Evolutionary conservation across 441 rosid genomes (phyloP), one percentile per base, ranked within the genome.

Genomic region (Erysimum pusillum): DNA sequence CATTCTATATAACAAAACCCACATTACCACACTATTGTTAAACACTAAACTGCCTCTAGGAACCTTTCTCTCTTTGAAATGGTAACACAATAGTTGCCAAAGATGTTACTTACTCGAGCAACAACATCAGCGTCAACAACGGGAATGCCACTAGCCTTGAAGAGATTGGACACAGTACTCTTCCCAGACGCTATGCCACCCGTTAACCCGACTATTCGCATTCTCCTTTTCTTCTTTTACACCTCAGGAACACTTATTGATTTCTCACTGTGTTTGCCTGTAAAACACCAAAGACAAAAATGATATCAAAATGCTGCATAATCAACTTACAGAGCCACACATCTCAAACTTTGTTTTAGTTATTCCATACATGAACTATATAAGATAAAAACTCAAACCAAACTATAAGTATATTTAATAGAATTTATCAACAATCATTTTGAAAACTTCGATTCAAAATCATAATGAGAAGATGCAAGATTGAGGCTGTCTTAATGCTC

Each of bases 151-250:
- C 53, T 85, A 74, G 89, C 84, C 73, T 89, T 90, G 88, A 92
- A 92, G 76, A 90, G 91, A 68, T 87, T 87, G 28, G 97, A 90
- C 44, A 91, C 92, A 0, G 96, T 91, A 67, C 98, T 93, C 87
- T 95, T 93, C 59, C 99, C 98, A 0, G 96, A 90, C 0, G 94
- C 85, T 54, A 95, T 92, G 68, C 97, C 99, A 61, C 99, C 99
- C 0, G 96, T 95, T 71, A 95, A 73, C 14, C 98, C 96, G 0
- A 91, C 97, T 38, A 92, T 75, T 80, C 98, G 86, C 97, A 90
- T 94, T 32, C 56, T 70, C n/a, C 1, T 25, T 6, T 6, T 3
- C 25, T 22, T 44, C 17, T 44, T 44, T 7, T 12, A 57, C 18
- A 11, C 44, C 49, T 67, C 36, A 25, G 0, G 10, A 52, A 67